phyloP scores from a whole-genome alignment of 2,329 filamentous ascomycete genomes.

The Endocalyx cinctus region DNA sequence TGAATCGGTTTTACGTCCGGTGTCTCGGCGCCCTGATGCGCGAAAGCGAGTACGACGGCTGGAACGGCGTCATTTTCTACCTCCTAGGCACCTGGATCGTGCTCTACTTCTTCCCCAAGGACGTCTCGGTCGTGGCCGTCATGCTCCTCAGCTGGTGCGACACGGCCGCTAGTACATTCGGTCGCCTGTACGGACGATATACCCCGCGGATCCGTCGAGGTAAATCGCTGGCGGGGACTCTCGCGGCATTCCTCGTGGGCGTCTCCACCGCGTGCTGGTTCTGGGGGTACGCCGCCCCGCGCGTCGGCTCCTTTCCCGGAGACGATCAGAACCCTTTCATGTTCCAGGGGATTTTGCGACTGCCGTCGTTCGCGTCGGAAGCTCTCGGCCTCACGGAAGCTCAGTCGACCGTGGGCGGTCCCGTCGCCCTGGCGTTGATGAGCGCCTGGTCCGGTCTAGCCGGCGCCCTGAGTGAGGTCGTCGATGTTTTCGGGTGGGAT shows the following conservation, averaged over 20 bases:
- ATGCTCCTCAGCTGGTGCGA: slow-evolving; percentile 96
- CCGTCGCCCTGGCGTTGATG: slow-evolving; percentile 71
- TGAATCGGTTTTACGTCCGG: slow-evolving; percentile 85
- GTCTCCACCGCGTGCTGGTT: slow-evolving; percentile 79
- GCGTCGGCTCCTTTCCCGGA: slow-evolving; percentile 60
- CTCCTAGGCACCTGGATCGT: slow-evolving; percentile 85
- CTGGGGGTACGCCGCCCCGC: slow-evolving; percentile 80
- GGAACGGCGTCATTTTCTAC: slow-evolving; percentile 97
- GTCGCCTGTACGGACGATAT: slow-evolving; percentile 81
- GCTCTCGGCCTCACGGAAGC: slow-evolving; percentile 56
- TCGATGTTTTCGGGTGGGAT: slow-evolving; percentile 91
- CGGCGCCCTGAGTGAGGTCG: slow-evolving; percentile 81
- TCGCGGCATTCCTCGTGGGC: slow-evolving; percentile 79
- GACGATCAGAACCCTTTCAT: slow-evolving; percentile 70
- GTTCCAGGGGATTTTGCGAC: slow-evolving; percentile 70
- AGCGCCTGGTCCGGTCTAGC: slow-evolving; percentile 84
- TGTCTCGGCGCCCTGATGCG: slow-evolving; percentile 89
- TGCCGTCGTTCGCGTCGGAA: slow-evolving; percentile 58
- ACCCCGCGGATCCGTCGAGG: slow-evolving; percentile 79
- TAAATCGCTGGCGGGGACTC: slow-evolving; percentile 86
- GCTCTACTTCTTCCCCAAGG: slow-evolving; percentile 85
- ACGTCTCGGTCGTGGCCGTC: slow-evolving; percentile 83
- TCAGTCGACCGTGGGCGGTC: slow-evolving; percentile 62
- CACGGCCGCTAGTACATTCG: slow-evolving; percentile 92
- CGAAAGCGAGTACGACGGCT: slow-evolving; percentile 88